These are phyloP conservation scores for Lavandula angustifolia DNA, from an alignment of 257 asterid species.

Conservation along the genomic window DNA sequence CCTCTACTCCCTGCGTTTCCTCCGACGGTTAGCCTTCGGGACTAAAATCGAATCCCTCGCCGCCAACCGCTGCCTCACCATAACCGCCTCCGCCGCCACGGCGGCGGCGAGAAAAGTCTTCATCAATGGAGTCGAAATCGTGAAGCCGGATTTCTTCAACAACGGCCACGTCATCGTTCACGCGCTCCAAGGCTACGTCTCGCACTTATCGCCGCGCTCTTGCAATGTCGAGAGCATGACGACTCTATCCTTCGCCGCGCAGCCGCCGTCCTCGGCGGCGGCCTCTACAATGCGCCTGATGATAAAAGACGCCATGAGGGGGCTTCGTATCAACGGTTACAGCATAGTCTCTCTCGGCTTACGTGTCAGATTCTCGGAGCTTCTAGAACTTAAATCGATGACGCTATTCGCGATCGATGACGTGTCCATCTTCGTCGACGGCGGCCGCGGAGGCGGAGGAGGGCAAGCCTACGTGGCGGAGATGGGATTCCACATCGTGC, in stretches of 20 bases:
- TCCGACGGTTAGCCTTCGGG: slow-evolving; percentile 59
- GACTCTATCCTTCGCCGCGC: slow-evolving; percentile 49
- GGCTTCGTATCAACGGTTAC: slow-evolving; percentile 61
- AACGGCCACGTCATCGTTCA: slow-evolving; percentile 65
- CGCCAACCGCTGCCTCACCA: slow-evolving; percentile 66
- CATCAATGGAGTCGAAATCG: slow-evolving; percentile 65
- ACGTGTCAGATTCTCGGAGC: slow-evolving; percentile 55
- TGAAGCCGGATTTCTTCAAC: slow-evolving; percentile 65
- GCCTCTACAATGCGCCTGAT: slow-evolving; percentile 43
- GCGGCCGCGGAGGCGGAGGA: slow-evolving; percentile 41
- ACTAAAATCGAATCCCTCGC: slow-evolving; percentile 61
- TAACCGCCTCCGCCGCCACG: slow-evolving; percentile 42
- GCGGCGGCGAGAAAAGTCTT: slow-evolving; percentile 40
- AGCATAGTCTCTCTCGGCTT: slow-evolving; percentile 57
- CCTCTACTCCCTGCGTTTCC: slow-evolving; percentile 63
- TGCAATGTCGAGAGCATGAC: slow-evolving; percentile 60
- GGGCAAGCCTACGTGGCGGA: slow-evolving; percentile 63
- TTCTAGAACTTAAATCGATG: slow-evolving; percentile 49
- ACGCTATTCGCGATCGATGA: slow-evolving; percentile 80
- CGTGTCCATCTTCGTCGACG: slow-evolving; percentile 53
- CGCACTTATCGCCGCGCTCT: slow-evolving; percentile 70
- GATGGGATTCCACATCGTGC: slow-evolving; percentile 64
- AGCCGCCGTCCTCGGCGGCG: slow-evolving; percentile 46
- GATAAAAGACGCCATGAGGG: slow-evolving; percentile 61
- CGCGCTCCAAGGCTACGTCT: slow-evolving; percentile 58